Conservation (phyloP, 305 asterid species). For the Rubia peregrina region DNA sequence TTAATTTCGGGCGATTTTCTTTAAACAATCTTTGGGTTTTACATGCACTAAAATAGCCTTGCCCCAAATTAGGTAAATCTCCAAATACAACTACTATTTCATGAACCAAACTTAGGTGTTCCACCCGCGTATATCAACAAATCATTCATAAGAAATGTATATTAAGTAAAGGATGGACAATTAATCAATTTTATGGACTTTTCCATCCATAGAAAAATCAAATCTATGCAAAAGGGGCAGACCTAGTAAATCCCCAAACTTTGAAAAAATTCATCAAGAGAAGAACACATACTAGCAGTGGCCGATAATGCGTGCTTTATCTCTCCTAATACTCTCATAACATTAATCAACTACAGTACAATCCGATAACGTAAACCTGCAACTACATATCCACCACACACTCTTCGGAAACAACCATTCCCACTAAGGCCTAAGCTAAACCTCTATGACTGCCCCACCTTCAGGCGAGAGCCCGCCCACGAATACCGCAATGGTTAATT, state of each 20-base stretch:
- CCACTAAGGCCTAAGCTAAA: too few species aligned
- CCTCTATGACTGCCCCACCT: too few species aligned
- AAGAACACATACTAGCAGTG: too few species aligned
- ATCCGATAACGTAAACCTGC: too few species aligned
- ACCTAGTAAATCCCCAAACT: not conserved
- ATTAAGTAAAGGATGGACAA: constrained; percentile 16
- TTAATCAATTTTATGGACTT: constrained; percentile 12
- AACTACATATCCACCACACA: too few species aligned
- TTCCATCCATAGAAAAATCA: constrained; percentile 18
- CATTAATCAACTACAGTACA: too few species aligned
- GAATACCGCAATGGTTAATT: too few species aligned
- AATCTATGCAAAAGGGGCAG: constrained; percentile 12
- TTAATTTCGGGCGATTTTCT: not conserved
- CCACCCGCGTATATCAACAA: constrained; percentile 8
- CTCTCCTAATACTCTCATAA: too few species aligned
- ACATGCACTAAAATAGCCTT: not conserved
- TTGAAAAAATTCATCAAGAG: too few species aligned
- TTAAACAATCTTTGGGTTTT: not conserved
- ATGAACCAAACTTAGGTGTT: not conserved
- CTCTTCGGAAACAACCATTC: too few species aligned
- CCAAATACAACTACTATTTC: constrained; percentile 1
- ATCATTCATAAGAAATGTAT: constrained; percentile 11
- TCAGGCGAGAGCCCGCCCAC: too few species aligned
- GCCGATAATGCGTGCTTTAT: too few species aligned
- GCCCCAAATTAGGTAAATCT: not conserved